A percentile compares a stretch with the other conserved stretches of the same genome.
Evolutionary conservation across 176 grass and related monocot genomes (phyloP).

Genomic region (Echinochloa phyllopogon): DNA sequence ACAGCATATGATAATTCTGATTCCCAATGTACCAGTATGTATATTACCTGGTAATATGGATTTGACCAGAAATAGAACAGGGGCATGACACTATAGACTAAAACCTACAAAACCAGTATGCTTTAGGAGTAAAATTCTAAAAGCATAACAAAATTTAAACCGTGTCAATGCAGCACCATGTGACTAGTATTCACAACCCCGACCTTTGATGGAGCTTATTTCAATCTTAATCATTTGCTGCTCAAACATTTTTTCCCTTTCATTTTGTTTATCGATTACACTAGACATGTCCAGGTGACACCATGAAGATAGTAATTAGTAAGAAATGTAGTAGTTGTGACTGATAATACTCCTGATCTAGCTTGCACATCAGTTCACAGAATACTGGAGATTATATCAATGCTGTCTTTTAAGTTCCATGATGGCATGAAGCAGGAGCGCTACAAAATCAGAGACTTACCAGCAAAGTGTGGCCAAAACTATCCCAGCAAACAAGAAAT

Average conservation of each 20-base stretch:
- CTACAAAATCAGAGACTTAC: constrained; percentile 49
- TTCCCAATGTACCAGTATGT: background rate
- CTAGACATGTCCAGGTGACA: constrained; percentile 5
- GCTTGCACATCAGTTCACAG: background rate
- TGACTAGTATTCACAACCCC: constrained; percentile 3
- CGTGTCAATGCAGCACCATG: background rate
- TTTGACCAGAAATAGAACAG: constrained; percentile 1
- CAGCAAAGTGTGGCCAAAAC: constrained; percentile 89
- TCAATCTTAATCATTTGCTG: constrained; percentile 6
- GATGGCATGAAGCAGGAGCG: constrained; percentile 1
- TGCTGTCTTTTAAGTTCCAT: background rate
- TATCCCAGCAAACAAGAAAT: constrained; percentile 92
- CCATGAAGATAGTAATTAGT: background rate
- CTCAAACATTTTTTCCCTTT: background rate
- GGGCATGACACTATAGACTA: background rate
- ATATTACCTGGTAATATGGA: constrained; percentile 1
- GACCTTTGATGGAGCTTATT: background rate
- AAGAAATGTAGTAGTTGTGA: background rate
- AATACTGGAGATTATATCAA: background rate
- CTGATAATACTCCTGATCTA: background rate
- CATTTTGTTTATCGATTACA: constrained; percentile 2
- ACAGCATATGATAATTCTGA: constrained; percentile 3
- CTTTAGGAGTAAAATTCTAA: constrained; percentile 7
- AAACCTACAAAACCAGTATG: constrained; percentile 21
- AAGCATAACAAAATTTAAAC: constrained; percentile 24